Base-by-base conservation (phyloP, 208 protist species). In the Spongospora subterranea region DNA sequence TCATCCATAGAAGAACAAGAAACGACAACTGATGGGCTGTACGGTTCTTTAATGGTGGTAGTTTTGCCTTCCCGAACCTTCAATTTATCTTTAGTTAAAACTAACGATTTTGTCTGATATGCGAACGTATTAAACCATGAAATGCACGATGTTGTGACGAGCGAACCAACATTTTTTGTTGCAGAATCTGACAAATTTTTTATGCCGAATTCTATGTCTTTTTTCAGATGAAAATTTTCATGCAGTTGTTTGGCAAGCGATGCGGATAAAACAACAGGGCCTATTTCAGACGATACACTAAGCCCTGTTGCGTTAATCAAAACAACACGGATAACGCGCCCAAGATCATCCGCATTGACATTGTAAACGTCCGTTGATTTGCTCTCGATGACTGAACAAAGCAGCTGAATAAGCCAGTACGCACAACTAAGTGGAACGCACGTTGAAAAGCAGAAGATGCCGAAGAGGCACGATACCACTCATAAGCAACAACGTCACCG, bases 171-270 rank as follows among this genome's bases (percentile, higher is more conserved):
- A n/a, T 43, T 43, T 43, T 82, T 82, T 6, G 71, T 40, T 43
- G 71, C n/a, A 20, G 71, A 82, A 6, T 6, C n/a, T 6, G 71
- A 82, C 17, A 29, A 17, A 82, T 35, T 35, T 82, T 82, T 82
- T 6, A 82, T 35, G n/a, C 17, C n/a, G n/a, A 82, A 82, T n/a
- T 82, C 71, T 6, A 82, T 82, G 17, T 82, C 71, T n/a, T 82
- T 82, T n/a, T 82, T 82, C 17, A 43, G 35, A 6, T 20, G n/a
- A 35, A 82, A n/a, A 17, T 35, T 20, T 82, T 82, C 71, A 82
- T 82, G 71, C 17, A 82, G 6, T n/a, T 35, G 6, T 43, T 6
- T 6, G 6, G 71, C 71, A 6, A 82, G 6, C n/a, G 6, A 6
- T 6, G 35, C 40, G 35, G 71, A n/a, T n/a, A 82, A 35, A 82